phyloP scores from a whole-genome alignment of 208 protist species.

The Trypanosoma congolense region DNA sequence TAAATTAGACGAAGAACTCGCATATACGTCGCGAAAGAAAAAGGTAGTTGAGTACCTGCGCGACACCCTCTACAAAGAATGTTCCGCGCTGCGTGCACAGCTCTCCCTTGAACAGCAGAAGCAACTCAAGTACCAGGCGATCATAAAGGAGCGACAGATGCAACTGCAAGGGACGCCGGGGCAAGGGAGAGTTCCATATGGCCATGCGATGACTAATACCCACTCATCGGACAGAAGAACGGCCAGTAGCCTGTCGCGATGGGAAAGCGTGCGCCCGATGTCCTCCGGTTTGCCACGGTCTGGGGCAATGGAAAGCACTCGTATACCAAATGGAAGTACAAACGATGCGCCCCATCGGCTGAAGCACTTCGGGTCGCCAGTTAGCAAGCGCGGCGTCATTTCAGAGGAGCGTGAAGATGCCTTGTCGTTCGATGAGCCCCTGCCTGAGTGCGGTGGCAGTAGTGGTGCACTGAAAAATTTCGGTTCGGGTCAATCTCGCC shows the following conservation, averaged over 20 bases:
- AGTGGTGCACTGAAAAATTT: neutral
- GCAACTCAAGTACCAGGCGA: conserved; percentile 16
- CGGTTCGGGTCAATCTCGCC: neutral
- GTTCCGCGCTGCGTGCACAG: conserved; percentile 71
- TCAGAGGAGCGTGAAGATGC: no score
- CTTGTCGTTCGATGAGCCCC: no score
- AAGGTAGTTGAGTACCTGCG: conserved; percentile 78
- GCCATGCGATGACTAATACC: neutral
- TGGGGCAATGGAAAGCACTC: neutral
- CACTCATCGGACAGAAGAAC: neutral
- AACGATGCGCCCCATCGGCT: neutral
- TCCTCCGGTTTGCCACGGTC: neutral
- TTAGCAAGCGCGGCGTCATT: no score
- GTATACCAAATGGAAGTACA: neutral
- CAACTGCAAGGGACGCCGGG: neutral
- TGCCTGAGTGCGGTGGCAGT: no score
- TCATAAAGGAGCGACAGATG: conserved; percentile 27
- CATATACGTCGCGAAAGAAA: conserved; percentile 48
- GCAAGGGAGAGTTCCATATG: neutral
- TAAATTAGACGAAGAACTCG: conserved; percentile 51
- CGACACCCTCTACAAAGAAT: conserved; percentile 77
- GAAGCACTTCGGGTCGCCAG: neutral
- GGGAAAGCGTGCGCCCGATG: neutral
- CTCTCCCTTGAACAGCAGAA: conserved; percentile 44
- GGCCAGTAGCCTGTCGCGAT: neutral